Conservation (phyloP, 2,329 filamentous ascomycete species). For the Fusarium pininemorale region DNA sequence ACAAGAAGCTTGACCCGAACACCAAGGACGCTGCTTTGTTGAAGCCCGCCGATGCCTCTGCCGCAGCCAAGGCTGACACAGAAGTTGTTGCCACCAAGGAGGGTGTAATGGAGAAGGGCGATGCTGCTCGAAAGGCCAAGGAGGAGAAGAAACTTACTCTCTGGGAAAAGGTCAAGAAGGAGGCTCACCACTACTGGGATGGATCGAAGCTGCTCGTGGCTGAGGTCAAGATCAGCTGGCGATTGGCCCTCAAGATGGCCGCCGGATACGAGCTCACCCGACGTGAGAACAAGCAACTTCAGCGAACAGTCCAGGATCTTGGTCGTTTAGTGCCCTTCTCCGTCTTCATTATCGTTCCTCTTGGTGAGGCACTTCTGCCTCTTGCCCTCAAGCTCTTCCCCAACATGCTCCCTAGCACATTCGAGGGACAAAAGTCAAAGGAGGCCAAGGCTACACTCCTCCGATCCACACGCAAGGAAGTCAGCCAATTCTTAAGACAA, state of each 20-base stretch:
- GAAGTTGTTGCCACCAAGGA: constrained; percentile 63
- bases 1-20: constrained; percentile 44
- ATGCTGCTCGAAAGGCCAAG: constrained; percentile 65
- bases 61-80: constrained; percentile 49
- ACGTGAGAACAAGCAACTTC: constrained; percentile 90
- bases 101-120: constrained; percentile 67
- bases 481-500: constrained; percentile 87
- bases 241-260: constrained; percentile 94
- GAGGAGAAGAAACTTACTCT: constrained; percentile 88
- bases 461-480: constrained; percentile 88
- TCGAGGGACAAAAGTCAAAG: constrained; percentile 89
- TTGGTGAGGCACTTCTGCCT: constrained; percentile 91
- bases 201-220: constrained; percentile 93
- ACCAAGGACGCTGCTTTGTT: constrained; percentile 13
- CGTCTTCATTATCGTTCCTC: constrained; percentile 95
- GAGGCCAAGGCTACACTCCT: constrained; percentile 86
- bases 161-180: constrained; percentile 94
- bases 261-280: constrained; percentile 96
- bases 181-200: constrained; percentile 95
- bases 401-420: constrained; percentile 96
- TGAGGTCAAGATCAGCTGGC: constrained; percentile 92
- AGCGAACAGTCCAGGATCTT: constrained; percentile 92
- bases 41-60: constrained; percentile 40
- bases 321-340: constrained; percentile 94
- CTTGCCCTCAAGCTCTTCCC: constrained; percentile 95